Percentiles rank a stretch among this genome's conserved stretches.
Evolutionary conservation across 768 basidiomycete genomes (phyloP).

Genomic region (button mushroom (Agaricus bisporus)): DNA sequence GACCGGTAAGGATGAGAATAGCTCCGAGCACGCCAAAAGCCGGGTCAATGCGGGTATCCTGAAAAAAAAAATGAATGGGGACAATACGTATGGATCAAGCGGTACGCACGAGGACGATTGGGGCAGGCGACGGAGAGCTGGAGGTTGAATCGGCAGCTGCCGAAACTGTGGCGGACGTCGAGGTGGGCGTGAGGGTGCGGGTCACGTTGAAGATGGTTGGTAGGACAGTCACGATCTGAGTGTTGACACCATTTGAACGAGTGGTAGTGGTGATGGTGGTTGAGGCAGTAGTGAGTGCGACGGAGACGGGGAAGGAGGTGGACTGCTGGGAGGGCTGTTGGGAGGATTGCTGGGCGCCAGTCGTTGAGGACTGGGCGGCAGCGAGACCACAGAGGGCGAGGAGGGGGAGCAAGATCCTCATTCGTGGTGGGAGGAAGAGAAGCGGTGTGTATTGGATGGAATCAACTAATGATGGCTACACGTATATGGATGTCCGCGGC

Average conservation of each 20-base stretch:
- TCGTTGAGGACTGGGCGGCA: slow-evolving; percentile 15
- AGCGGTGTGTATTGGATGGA: slow-evolving; percentile 6
- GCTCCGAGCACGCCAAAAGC: slow-evolving; percentile 88
- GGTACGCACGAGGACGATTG: slow-evolving; percentile 34
- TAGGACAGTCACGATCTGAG: slow-evolving; percentile 46
- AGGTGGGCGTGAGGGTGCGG: slow-evolving; percentile 40
- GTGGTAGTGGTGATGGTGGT: slow-evolving; percentile 47
- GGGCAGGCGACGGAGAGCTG: slow-evolving; percentile 37
- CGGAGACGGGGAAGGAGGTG: slow-evolving; percentile 36
- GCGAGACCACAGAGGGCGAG: slow-evolving; percentile 11
- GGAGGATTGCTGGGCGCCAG: slow-evolving; percentile 12
- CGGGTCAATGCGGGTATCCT: slow-evolving; percentile 72
- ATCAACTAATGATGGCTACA: slow-evolving; percentile 8
- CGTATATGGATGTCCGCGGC: background rate
- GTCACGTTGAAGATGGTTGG: slow-evolving; percentile 63
- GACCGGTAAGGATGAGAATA: slow-evolving; percentile 81
- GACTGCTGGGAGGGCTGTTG: slow-evolving; percentile 9
- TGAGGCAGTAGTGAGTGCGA: slow-evolving; percentile 44
- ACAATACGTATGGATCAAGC: background rate
- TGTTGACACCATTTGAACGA: slow-evolving; percentile 39
- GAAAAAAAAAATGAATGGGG: slow-evolving; percentile 20
- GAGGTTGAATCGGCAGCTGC: slow-evolving; percentile 36
- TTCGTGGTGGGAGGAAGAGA: slow-evolving; percentile 12
- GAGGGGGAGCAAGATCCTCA: slow-evolving; percentile 18
- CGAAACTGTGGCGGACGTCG: slow-evolving; percentile 28